Conservation (phyloP, 2,329 filamentous ascomycete species). For the Cercospora sp. region DNA sequence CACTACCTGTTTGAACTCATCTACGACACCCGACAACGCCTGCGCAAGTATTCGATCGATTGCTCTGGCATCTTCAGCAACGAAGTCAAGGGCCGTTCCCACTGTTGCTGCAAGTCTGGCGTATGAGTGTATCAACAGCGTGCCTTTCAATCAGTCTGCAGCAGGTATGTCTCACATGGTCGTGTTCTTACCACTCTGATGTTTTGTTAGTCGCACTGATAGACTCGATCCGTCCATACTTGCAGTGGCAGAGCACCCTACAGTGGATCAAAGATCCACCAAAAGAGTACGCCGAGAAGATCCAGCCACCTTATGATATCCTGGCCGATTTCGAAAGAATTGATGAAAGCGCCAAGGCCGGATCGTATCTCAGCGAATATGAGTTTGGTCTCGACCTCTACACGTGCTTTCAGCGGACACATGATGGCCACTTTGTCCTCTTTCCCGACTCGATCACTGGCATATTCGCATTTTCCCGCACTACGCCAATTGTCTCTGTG, state of each 20-base stretch:
- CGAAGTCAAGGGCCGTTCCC: conserved; percentile 32
- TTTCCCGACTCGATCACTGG: conserved; percentile 55
- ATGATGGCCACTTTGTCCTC: conserved; percentile 66
- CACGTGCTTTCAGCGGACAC: conserved; percentile 54
- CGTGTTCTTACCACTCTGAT: conserved; percentile 25
- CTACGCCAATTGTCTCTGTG: conserved; percentile 58
- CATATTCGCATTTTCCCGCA: conserved; percentile 54
- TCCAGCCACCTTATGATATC: conserved; percentile 48
- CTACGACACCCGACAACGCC: conserved; percentile 20
- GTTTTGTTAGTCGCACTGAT: conserved; percentile 40
- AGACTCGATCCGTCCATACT: conserved; percentile 47
- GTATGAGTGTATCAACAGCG: conserved; percentile 49
- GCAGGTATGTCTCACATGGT: conserved; percentile 20
- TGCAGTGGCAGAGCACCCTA: conserved; percentile 50
- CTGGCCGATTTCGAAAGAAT: conserved; percentile 43
- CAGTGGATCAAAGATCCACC: conserved; percentile 49
- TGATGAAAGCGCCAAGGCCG: conserved; percentile 41
- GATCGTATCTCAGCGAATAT: conserved; percentile 45
- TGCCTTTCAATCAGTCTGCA: conserved; percentile 47
- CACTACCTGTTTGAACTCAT: not conserved
- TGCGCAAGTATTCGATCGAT: conserved; percentile 36
- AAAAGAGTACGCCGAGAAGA: conserved; percentile 47
- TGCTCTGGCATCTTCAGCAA: conserved; percentile 11
- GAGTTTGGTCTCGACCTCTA: conserved; percentile 55
- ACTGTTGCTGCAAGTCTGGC: conserved; percentile 48